Conservation (phyloP, 306 rosid genomes). For the Fragaria ananassa region DNA sequence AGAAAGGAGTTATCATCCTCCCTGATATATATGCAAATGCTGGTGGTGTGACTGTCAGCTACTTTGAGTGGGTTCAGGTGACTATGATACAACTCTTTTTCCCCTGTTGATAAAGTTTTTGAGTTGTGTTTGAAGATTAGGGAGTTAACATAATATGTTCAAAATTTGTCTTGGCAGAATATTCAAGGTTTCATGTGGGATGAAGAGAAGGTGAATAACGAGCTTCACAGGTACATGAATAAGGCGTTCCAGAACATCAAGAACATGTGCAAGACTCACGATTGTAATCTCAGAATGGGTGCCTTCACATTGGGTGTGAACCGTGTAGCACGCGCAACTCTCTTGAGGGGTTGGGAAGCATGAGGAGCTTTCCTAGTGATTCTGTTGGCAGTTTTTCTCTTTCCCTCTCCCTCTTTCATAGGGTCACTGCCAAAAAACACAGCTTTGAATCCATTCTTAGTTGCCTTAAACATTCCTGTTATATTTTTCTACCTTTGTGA, state of each 20-base stretch:
- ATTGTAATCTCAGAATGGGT: conserved; percentile 56
- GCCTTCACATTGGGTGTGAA: conserved; percentile 55
- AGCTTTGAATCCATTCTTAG: conserved; percentile 1
- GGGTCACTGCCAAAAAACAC: background rate
- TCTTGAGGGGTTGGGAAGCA: conserved; percentile 60
- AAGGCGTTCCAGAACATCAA: conserved; percentile 46
- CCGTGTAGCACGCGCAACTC: conserved; percentile 55
- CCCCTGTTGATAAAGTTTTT: background rate
- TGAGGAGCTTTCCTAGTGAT: conserved; percentile 18
- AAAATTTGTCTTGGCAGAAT: conserved; percentile 28
- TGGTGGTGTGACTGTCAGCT: conserved; percentile 61
- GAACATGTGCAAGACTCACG: conserved; percentile 52
- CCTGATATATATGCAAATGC: conserved; percentile 55
- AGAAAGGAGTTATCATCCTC: conserved; percentile 52
- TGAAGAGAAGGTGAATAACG: conserved; percentile 53
- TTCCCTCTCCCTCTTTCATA: background rate
- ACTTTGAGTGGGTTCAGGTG: conserved; percentile 70
- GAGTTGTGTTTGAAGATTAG: background rate
- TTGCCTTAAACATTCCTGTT: background rate
- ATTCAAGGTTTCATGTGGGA: conserved; percentile 63
- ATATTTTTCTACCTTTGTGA: background rate
- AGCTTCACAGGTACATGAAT: conserved; percentile 54
- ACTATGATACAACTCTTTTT: background rate
- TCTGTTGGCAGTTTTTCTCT: conserved; percentile 4
- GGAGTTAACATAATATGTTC: background rate